These are phyloP conservation scores for Capniomyces stellatus DNA, from an alignment of 371 early-diverging fungal species.

Conservation along the genomic window DNA sequence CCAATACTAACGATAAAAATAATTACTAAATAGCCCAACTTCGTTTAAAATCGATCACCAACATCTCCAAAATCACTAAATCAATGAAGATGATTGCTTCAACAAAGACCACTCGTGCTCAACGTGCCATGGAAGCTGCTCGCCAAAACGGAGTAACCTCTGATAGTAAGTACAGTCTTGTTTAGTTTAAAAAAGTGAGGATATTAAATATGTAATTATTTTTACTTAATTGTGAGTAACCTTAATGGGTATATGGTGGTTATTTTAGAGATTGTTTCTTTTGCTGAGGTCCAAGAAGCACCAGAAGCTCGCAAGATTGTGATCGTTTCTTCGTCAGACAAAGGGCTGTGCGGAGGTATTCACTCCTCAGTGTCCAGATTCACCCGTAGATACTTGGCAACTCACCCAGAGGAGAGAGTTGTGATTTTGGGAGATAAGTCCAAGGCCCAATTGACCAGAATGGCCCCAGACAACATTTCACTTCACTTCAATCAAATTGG, in stretches of 20 bases:
- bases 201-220: too few relatives aligned
- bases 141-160: conserved; percentile 69
- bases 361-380: conserved; percentile 87
- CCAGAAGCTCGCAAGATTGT: conserved; percentile 49
- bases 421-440: conserved; percentile 88
- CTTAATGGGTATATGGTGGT: neutral
- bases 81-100: conserved; percentile 99
- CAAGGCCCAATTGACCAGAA: conserved; percentile 71
- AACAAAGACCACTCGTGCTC: conserved; percentile 91
- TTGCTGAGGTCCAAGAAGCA: conserved; percentile 54
- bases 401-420: conserved; percentile 31
- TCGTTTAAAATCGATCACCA: conserved; percentile 89
- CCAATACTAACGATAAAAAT: neutral
- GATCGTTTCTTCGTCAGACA: conserved; percentile 66
- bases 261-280: conserved; percentile 44
- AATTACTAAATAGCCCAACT: conserved; percentile 42
- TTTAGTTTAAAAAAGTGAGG: too few relatives aligned
- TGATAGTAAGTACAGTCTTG: conserved; percentile 8
- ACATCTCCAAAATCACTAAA: conserved; percentile 97
- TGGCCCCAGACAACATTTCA: conserved; percentile 46
- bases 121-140: conserved; percentile 83
- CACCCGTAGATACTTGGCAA: conserved; percentile 43
- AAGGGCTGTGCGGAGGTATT: conserved; percentile 98
- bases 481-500: conserved; percentile 81
- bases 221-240: too few relatives aligned